phyloP scores from a whole-genome alignment of 2,329 filamentous ascomycete species.

The Nemania diffusa region DNA sequence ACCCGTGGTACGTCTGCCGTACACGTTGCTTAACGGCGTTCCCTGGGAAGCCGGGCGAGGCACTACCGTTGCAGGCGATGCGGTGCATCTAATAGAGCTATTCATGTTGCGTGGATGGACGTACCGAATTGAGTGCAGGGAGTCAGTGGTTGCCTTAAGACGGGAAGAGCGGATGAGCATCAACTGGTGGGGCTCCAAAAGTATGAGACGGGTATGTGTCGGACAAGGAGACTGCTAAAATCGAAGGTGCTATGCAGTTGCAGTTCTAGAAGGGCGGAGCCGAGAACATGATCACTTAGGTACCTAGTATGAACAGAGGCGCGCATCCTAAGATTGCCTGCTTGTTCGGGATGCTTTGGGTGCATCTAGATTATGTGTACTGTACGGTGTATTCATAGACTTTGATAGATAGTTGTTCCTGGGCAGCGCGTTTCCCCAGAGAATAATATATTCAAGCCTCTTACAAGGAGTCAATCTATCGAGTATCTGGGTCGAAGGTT shows the following conservation, averaged over 20 bases:
- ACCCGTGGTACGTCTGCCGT: conserved; percentile 36
- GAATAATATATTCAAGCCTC: too few species aligned
- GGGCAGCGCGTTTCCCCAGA: too few species aligned
- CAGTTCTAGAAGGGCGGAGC: conserved; percentile 35
- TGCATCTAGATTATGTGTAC: too few species aligned
- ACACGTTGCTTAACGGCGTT: conserved; percentile 43
- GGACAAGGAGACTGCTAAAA: conserved; percentile 35
- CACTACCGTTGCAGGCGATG: conserved; percentile 62
- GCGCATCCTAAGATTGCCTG: neutral
- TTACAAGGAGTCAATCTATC: too few species aligned
- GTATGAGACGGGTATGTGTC: conserved; percentile 45
- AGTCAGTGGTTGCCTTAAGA: conserved; percentile 31
- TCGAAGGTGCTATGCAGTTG: conserved; percentile 34
- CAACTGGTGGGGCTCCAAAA: conserved; percentile 30
- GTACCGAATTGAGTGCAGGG: conserved; percentile 52
- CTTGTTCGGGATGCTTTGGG: too few species aligned
- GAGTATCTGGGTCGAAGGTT: too few species aligned
- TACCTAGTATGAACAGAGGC: conserved; percentile 29
- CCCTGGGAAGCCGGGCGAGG: conserved; percentile 48
- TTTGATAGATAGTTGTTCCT: too few species aligned
- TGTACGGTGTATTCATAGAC: too few species aligned
- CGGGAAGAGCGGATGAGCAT: conserved; percentile 24
- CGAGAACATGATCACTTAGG: conserved; percentile 37
- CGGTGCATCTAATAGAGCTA: conserved; percentile 62
- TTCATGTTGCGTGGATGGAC: conserved; percentile 61